These are phyloP conservation scores for Byssochlamys sp. DNA, from an alignment of 2,329 filamentous ascomycete genomes.

Conservation along the genomic window DNA sequence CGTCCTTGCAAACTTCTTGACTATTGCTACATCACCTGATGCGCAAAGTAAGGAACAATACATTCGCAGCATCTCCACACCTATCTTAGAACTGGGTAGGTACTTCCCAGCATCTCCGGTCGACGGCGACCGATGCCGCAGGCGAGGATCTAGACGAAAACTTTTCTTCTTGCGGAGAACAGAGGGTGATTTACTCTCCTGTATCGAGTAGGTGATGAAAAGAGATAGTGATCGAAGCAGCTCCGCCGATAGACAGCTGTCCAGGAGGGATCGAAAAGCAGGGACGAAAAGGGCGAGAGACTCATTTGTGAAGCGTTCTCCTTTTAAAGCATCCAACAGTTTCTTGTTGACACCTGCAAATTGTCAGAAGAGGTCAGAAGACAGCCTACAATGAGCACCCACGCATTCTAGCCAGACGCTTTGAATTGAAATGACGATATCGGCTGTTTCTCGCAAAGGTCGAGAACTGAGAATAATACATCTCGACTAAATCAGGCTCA, in stretches of 20 bases:
- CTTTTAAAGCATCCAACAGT: slow-evolving; percentile 80
- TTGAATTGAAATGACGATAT: slow-evolving; percentile 82
- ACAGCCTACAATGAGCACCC: slow-evolving; percentile 31
- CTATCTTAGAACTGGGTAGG: slow-evolving; percentile 58
- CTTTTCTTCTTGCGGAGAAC: slow-evolving; percentile 40
- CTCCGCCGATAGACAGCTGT: slow-evolving; percentile 71
- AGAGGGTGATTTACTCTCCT: slow-evolving; percentile 46
- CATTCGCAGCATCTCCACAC: slow-evolving; percentile 64
- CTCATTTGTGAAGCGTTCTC: slow-evolving; percentile 63
- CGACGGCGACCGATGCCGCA: slow-evolving; percentile 20
- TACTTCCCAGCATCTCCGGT: slow-evolving; percentile 23
- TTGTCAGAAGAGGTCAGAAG: slow-evolving; percentile 8
- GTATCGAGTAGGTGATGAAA: slow-evolving; percentile 86
- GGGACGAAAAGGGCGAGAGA: slow-evolving; percentile 66
- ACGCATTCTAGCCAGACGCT: slow-evolving; percentile 82
- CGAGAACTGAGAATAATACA: slow-evolving; percentile 88
- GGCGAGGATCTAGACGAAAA: slow-evolving; percentile 23
- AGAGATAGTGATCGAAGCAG: slow-evolving; percentile 77
- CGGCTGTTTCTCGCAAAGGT: slow-evolving; percentile 84
- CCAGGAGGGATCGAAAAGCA: slow-evolving; percentile 69
- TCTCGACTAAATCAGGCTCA: slow-evolving; percentile 63
- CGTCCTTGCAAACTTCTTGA: slow-evolving; percentile 82
- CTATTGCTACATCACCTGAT: slow-evolving; percentile 55
- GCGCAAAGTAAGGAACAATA: slow-evolving; percentile 71
- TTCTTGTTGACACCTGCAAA: slow-evolving; percentile 72